phyloP scores from a whole-genome alignment of 2,329 filamentous ascomycete species.

The Penicillium brasilianum region DNA sequence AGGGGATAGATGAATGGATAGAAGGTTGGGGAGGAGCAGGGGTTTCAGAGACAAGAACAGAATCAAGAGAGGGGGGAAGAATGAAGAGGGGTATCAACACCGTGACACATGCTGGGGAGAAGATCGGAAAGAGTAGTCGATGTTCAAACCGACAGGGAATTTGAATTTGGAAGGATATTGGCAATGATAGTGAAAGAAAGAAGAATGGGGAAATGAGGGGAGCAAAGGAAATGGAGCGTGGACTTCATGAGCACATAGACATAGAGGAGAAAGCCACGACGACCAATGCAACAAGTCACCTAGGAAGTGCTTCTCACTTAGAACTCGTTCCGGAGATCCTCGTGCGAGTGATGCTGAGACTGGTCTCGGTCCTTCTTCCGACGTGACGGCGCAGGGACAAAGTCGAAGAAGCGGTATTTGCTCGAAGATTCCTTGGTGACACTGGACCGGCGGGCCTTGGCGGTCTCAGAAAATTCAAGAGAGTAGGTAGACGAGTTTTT shows the following conservation, averaged over 20 bases:
- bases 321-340: slow-evolving; percentile 41
- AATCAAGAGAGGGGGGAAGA: slow-evolving; percentile 36
- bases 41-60: slow-evolving; percentile 22
- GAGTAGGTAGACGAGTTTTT: slow-evolving; percentile 55
- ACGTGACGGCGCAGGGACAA: slow-evolving; percentile 48
- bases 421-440: slow-evolving; percentile 46
- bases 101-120: slow-evolving; percentile 45
- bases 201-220: slow-evolving; percentile 16
- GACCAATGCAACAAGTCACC: slow-evolving; percentile 22
- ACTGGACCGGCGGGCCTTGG: slow-evolving; percentile 45
- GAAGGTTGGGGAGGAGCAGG: neutral
- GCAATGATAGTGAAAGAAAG: slow-evolving; percentile 2
- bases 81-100: slow-evolving; percentile 49
- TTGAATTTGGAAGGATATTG: slow-evolving; percentile 15
- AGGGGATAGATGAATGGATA: slow-evolving; percentile 1
- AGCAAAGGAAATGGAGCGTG: slow-evolving; percentile 32
- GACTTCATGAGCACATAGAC: slow-evolving; percentile 43
- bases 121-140: slow-evolving; percentile 21
- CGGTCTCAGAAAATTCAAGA: slow-evolving; percentile 45
- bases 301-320: slow-evolving; percentile 23
- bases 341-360: slow-evolving; percentile 39
- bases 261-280: slow-evolving; percentile 17
- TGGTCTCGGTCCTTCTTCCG: slow-evolving; percentile 49
- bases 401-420: slow-evolving; percentile 52
- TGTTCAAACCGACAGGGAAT: neutral